These are phyloP conservation scores for Irpex lacteus DNA, from an alignment of 1,284 basidiomycete species.

Conservation along the genomic window DNA sequence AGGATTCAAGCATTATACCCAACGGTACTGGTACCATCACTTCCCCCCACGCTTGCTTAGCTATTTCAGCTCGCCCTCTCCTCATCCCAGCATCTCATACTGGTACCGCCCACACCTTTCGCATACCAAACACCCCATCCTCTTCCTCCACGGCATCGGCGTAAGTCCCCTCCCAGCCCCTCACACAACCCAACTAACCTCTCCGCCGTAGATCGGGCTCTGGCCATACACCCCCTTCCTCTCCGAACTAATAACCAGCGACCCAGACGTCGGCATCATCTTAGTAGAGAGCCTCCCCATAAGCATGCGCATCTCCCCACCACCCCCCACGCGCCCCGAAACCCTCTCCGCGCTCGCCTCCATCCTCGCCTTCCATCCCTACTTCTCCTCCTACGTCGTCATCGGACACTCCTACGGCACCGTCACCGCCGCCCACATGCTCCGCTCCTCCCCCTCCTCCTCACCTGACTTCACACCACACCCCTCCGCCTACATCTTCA, in stretches of 20 bases:
- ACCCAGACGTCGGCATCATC: conserved; percentile 51
- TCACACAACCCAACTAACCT: background rate
- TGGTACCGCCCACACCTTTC: conserved; percentile 62
- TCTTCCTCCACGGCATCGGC: conserved; percentile 68
- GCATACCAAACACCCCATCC: conserved; percentile 43
- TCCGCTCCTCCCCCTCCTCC: conserved; percentile 32
- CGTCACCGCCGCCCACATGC: conserved; percentile 46
- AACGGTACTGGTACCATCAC: conserved; percentile 33
- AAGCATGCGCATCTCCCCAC: conserved; percentile 53
- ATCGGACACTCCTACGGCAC: conserved; percentile 66
- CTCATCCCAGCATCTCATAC: conserved; percentile 44
- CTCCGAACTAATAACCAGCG: conserved; percentile 40
- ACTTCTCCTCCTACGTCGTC: conserved; percentile 42
- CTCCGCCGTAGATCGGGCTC: conserved; percentile 49
- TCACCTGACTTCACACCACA: conserved; percentile 12
- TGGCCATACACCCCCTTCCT: conserved; percentile 54
- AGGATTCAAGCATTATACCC: conserved; percentile 56
- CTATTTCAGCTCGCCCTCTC: conserved; percentile 40
- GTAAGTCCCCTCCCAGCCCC: conserved; percentile 41
- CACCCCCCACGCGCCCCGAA: conserved; percentile 38
- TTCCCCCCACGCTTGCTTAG: conserved; percentile 55
- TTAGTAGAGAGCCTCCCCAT: conserved; percentile 59
- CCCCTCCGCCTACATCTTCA: conserved; percentile 51
- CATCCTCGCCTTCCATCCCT: conserved; percentile 42
- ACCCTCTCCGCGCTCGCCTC: conserved; percentile 35